phyloP scores from a whole-genome alignment of 805 yeast species.

The Yarrowia bubula region DNA sequence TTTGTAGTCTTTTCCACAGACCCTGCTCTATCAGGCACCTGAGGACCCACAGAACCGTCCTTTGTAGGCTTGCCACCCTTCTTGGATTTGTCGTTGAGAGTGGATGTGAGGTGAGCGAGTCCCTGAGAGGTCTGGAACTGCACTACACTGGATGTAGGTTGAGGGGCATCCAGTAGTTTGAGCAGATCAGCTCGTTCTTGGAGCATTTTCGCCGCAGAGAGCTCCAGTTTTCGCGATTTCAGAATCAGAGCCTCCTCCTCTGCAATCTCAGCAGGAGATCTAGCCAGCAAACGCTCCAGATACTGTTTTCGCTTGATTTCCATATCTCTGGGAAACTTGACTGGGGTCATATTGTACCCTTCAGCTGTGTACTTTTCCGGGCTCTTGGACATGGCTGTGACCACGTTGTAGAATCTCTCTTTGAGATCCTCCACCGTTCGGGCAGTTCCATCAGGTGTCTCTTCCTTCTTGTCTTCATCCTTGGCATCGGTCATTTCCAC shows the following conservation, averaged over 20 bases:
- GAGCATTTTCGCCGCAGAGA: constrained; percentile 85
- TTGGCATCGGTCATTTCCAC: not conserved
- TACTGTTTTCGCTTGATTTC: constrained; percentile 82
- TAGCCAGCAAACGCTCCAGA: constrained; percentile 65
- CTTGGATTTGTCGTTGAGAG: constrained; percentile 64
- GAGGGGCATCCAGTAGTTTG: constrained; percentile 83
- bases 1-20: constrained; percentile 27
- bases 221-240: constrained; percentile 88
- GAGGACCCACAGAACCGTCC: constrained; percentile 29
- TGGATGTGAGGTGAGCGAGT: constrained; percentile 76
- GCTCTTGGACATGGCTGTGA: constrained; percentile 52
- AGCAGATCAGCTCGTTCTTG: constrained; percentile 76
- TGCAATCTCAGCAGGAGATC: constrained; percentile 96
- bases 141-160: constrained; percentile 60
- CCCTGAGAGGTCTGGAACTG: constrained; percentile 86
- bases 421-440: constrained; percentile 77
- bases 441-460: constrained; percentile 26
- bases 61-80: constrained; percentile 43
- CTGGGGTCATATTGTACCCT: constrained; percentile 36
- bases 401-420: constrained; percentile 71
- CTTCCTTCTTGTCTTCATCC: constrained; percentile 22
- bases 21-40: constrained; percentile 27
- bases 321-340: constrained; percentile 65
- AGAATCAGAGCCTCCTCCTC: constrained; percentile 94
- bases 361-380: constrained; percentile 38